Conservation (phyloP, 768 basidiomycete genomes). For the Mycena rebaudengoi region DNA sequence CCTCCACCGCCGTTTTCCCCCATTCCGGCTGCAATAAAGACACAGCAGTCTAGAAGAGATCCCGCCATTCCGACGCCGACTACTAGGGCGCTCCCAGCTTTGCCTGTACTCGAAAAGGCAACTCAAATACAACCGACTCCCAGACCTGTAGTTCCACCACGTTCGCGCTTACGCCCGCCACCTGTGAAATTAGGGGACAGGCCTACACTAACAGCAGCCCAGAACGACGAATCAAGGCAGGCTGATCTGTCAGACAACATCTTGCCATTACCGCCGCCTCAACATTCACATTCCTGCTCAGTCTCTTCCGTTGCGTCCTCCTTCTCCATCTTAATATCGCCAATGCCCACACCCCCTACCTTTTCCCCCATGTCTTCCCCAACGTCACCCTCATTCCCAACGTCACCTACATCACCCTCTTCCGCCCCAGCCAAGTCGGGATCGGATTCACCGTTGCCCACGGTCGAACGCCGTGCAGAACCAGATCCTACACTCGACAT, state of each 20-base stretch:
- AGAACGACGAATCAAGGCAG: too few species aligned
- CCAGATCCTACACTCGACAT: conserved; percentile 16
- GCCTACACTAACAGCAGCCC: too few species aligned
- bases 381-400: too few species aligned
- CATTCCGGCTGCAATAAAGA: neutral
- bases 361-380: conserved; percentile 10
- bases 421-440: neutral
- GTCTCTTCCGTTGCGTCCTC: conserved; percentile 11
- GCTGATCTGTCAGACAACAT: too few species aligned
- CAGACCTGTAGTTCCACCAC: too few species aligned
- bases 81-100: neutral
- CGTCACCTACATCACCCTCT: neutral
- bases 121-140: conserved; percentile 7
- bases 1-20: too few species aligned
- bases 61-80: neutral
- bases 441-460: neutral
- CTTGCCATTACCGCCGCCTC: conserved; percentile 5
- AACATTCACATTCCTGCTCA: neutral
- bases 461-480: neutral
- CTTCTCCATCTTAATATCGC: conserved; percentile 17
- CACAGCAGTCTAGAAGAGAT: neutral
- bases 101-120: neutral
- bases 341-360: conserved; percentile 19
- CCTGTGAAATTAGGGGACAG: too few species aligned
- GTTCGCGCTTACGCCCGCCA: conserved; percentile 20